A percentile compares a stretch with the other conserved stretches of the same genome.
phyloP scores from a whole-genome alignment of 805 yeast genomes.

The Suhomyces faveliae region DNA sequence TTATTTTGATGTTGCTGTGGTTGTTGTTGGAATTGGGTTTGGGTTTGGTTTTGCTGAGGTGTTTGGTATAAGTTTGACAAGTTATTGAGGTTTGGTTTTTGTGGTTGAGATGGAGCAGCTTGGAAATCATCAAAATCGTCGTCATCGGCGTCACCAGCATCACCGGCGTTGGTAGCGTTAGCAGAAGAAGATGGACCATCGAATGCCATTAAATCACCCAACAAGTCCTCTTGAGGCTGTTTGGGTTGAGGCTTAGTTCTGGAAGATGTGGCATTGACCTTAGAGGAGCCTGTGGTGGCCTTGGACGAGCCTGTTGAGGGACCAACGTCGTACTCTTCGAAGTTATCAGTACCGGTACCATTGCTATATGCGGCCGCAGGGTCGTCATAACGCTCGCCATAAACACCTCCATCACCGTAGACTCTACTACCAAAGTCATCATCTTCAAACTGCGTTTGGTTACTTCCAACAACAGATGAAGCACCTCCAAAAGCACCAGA shows the following conservation, averaged over 20 bases:
- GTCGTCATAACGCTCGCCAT: conserved; percentile 64
- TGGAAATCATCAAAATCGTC: conserved; percentile 85
- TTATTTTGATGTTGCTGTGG: conserved; percentile 14
- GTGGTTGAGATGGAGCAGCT: conserved; percentile 50
- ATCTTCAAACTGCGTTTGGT: conserved; percentile 35
- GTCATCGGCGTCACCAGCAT: conserved; percentile 58
- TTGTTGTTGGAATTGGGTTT: conserved; percentile 6
- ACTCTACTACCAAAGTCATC: conserved; percentile 54
- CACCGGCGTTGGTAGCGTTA: conserved; percentile 13
- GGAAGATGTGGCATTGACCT: conserved; percentile 30
- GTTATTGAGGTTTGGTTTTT: conserved; percentile 20
- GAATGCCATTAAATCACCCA: conserved; percentile 46
- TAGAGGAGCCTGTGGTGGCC: conserved; percentile 39
- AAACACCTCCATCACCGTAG: conserved; percentile 71
- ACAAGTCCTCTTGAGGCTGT: conserved; percentile 47
- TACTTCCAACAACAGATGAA: conserved; percentile 31
- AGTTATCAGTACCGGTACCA: conserved; percentile 38
- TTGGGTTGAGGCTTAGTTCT: conserved; percentile 29
- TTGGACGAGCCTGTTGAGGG: conserved; percentile 21
- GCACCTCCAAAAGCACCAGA: conserved; percentile 52
- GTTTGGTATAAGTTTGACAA: conserved; percentile 28
- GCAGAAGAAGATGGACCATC: conserved; percentile 18
- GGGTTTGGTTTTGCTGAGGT: conserved; percentile 19
- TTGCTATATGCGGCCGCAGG: conserved; percentile 44
- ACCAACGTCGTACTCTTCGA: conserved; percentile 62